A percentile compares a stretch with the other conserved stretches of the same genome.
Evolutionary conservation across 2,329 filamentous ascomycete species (phyloP).

Genomic region (Pseudogymnoascus verrucosus): DNA sequence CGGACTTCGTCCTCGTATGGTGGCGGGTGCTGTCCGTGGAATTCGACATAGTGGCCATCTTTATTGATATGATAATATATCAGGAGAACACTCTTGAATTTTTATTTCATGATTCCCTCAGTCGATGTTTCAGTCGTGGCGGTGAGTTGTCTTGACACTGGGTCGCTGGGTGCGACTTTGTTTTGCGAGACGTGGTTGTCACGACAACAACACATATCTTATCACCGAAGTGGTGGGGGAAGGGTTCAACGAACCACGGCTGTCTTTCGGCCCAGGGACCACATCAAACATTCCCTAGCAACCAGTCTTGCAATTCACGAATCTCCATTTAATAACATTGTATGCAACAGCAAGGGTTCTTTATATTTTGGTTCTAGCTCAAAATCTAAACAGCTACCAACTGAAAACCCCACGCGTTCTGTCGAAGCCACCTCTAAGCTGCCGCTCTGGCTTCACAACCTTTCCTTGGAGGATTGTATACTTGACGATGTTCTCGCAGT

Average conservation of each 20-base stretch:
- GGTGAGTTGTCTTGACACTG: slow-evolving; percentile 2
- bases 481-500: slow-evolving; percentile 85
- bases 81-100: background rate
- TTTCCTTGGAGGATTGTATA: slow-evolving; percentile 91
- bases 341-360: background rate
- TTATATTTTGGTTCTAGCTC: slow-evolving; percentile 3
- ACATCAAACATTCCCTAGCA: slow-evolving; percentile 8
- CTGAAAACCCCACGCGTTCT: slow-evolving; percentile 70
- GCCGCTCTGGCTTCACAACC: slow-evolving; percentile 78
- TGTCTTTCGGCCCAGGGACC: slow-evolving; percentile 6
- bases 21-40: slow-evolving; percentile 12
- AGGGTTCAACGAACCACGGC: slow-evolving; percentile 5
- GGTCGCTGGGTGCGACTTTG: slow-evolving; percentile 1
- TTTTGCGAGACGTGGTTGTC: background rate
- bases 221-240: background rate
- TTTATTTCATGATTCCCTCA: slow-evolving; percentile 8
- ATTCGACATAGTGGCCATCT: slow-evolving; percentile 21
- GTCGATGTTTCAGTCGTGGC: slow-evolving; percentile 1
- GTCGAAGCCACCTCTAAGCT: slow-evolving; percentile 88
- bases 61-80: slow-evolving; percentile 13
- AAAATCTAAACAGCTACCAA: slow-evolving; percentile 50
- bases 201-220: background rate
- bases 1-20: slow-evolving; percentile 27
- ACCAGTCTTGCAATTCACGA: slow-evolving; percentile 2
- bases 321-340: background rate